A percentile compares a stretch with the other conserved stretches of the same genome.
Evolutionary conservation across 1,139 yeast genomes (phyloP).

Genomic region (Hanseniaspora uvarum): DNA sequence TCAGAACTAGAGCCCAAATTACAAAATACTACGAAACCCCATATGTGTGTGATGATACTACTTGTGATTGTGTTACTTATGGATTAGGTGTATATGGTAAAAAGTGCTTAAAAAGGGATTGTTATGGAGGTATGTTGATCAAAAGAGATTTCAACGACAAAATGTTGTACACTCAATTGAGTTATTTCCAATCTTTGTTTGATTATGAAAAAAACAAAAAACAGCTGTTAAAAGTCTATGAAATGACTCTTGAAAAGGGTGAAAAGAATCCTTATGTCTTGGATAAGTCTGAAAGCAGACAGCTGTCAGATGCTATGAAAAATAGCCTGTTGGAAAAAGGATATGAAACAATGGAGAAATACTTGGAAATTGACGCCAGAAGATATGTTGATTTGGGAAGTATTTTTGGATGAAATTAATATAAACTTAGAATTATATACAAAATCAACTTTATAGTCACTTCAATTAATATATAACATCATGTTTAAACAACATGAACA

Average conservation of each 20-base stretch:
- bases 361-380: constrained; percentile 75
- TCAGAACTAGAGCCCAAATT: constrained; percentile 56
- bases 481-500: too few relatives aligned
- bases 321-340: constrained; percentile 44
- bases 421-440: neutral
- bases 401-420: constrained; percentile 10
- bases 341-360: constrained; percentile 54
- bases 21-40: constrained; percentile 75
- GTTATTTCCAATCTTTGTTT: constrained; percentile 68
- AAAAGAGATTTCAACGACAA: constrained; percentile 66
- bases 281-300: constrained; percentile 52
- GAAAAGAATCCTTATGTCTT: constrained; percentile 30
- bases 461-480: too few relatives aligned
- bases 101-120: constrained; percentile 56
- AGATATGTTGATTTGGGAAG: constrained; percentile 81
- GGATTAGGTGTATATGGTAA: constrained; percentile 85
- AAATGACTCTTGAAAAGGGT: constrained; percentile 22
- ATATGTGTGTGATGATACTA: constrained; percentile 71
- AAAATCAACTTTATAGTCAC: too few relatives aligned
- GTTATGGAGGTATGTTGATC: constrained; percentile 65
- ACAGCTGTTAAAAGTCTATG: constrained; percentile 43
- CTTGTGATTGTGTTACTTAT: constrained; percentile 74
- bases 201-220: constrained; percentile 71
- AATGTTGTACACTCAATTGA: constrained; percentile 73
- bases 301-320: constrained; percentile 62